Percentiles rank a stretch among this genome's conserved stretches.
Evolutionary conservation across 257 asterid genomes (phyloP).

Genomic region (Plectranthus barbatus): DNA sequence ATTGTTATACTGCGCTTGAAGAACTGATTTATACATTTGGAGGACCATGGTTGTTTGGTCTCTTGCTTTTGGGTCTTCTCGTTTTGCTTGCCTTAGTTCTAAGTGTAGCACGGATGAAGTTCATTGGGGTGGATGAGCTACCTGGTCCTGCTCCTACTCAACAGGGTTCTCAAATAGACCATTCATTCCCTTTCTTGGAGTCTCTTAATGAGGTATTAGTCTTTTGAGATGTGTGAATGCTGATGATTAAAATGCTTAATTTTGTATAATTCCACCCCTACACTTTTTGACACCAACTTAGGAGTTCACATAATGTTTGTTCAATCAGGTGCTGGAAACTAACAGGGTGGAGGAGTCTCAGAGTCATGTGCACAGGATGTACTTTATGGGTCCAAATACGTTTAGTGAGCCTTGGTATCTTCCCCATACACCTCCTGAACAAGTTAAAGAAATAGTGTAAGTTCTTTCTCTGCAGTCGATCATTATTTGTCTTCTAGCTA

Average conservation of each 20-base stretch:
- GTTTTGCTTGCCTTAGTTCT: slow-evolving; percentile 82
- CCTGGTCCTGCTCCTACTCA: slow-evolving; percentile 96
- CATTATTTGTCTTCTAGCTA: neutral
- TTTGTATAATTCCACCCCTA: neutral
- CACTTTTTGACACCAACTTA: neutral
- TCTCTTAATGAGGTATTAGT: slow-evolving; percentile 80
- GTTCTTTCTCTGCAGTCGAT: slow-evolving; percentile 15
- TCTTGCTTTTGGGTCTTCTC: slow-evolving; percentile 81
- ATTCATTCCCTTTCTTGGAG: slow-evolving; percentile 95
- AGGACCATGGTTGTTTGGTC: slow-evolving; percentile 97
- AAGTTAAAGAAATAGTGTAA: slow-evolving; percentile 89
- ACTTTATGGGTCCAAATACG: slow-evolving; percentile 84
- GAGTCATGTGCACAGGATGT: slow-evolving; percentile 97
- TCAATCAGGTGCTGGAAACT: slow-evolving; percentile 86
- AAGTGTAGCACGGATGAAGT: slow-evolving; percentile 98
- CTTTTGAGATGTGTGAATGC: neutral
- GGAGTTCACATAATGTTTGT: slow-evolving; percentile 11
- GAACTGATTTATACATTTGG: slow-evolving; percentile 96
- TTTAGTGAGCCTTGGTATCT: slow-evolving; percentile 98
- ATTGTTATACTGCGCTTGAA: slow-evolving; percentile 95
- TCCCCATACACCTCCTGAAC: slow-evolving; percentile 94
- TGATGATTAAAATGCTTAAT: slow-evolving; percentile 2
- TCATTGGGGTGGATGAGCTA: slow-evolving; percentile 84
- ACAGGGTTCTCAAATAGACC: slow-evolving; percentile 91
- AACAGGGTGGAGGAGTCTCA: slow-evolving; percentile 98